Percentiles rank a stretch among this genome's conserved stretches.
phyloP scores from a whole-genome alignment of 805 yeast genomes.

The Ogataea paraovalis region DNA sequence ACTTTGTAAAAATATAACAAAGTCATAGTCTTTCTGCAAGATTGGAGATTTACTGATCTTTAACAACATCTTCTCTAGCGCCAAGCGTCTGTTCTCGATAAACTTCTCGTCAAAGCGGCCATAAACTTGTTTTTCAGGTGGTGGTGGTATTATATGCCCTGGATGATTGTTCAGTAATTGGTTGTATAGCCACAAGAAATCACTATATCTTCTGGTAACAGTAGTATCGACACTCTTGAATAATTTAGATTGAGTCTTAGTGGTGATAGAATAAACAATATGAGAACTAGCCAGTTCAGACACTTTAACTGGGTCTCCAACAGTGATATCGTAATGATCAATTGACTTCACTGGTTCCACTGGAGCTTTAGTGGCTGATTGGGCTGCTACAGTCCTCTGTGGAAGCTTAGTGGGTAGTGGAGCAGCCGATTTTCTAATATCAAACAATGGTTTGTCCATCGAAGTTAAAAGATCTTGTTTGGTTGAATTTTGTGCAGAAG shows the following conservation, averaged over 20 bases:
- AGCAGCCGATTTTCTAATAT: slow-evolving; percentile 27
- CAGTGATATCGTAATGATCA: slow-evolving; percentile 56
- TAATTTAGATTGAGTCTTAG: slow-evolving; percentile 47
- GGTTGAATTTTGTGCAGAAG: slow-evolving; percentile 7
- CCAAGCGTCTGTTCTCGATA: slow-evolving; percentile 78
- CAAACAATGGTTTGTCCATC: slow-evolving; percentile 53
- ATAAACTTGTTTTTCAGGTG: slow-evolving; percentile 89
- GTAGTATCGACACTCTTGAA: slow-evolving; percentile 37
- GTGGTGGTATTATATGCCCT: slow-evolving; percentile 90
- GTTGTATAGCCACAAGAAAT: slow-evolving; percentile 91
- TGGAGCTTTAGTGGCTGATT: slow-evolving; percentile 3
- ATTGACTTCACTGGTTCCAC: slow-evolving; percentile 9
- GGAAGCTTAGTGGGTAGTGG: not conserved
- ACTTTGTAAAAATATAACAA: slow-evolving; percentile 71
- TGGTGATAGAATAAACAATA: slow-evolving; percentile 76
- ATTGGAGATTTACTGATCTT: slow-evolving; percentile 57
- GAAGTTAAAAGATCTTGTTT: slow-evolving; percentile 37
- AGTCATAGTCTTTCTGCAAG: slow-evolving; percentile 70
- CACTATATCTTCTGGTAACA: slow-evolving; percentile 84
- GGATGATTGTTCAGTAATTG: slow-evolving; percentile 84
- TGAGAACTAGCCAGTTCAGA: slow-evolving; percentile 89
- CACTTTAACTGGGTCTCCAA: slow-evolving; percentile 87
- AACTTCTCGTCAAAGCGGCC: slow-evolving; percentile 91
- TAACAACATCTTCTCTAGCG: slow-evolving; percentile 79
- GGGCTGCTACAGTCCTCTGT: not conserved